Evolutionary conservation across 305 asterid species (phyloP).

Genomic region (Fraxinus sp.): DNA sequence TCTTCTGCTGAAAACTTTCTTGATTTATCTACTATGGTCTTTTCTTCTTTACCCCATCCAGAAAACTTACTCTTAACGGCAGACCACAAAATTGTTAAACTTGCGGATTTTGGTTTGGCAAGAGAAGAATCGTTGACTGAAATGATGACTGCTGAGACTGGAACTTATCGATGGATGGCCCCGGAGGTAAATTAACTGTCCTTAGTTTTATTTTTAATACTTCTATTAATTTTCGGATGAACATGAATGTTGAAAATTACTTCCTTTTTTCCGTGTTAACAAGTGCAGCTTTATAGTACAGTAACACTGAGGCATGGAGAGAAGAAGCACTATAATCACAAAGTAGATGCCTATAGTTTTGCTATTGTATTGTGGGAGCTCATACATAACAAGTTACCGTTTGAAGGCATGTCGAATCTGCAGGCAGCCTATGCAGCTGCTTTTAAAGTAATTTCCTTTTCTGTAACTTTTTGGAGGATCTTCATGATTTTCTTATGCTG

Average conservation of each 20-base stretch:
- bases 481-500: background rate
- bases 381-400: slow-evolving; percentile 76
- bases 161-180: slow-evolving; percentile 99
- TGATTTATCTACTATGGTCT: background rate
- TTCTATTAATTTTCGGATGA: background rate
- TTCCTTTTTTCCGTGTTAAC: background rate
- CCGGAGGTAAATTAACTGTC: slow-evolving; percentile 65
- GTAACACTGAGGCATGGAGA: slow-evolving; percentile 93
- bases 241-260: background rate
- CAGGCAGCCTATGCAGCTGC: slow-evolving; percentile 99
- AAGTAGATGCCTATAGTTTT: slow-evolving; percentile 92
- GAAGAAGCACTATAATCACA: slow-evolving; percentile 93
- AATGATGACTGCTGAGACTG: slow-evolving; percentile 99
- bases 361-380: slow-evolving; percentile 98
- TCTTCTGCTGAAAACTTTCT: background rate
- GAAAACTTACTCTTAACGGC: slow-evolving; percentile 93
- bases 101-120: slow-evolving; percentile 97
- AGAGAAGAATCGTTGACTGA: slow-evolving; percentile 94
- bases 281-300: slow-evolving; percentile 81
- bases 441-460: slow-evolving; percentile 56
- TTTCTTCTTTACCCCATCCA: slow-evolving; percentile 21
- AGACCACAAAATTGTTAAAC: slow-evolving; percentile 80
- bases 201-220: background rate
- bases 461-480: background rate
- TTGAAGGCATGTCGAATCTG: slow-evolving; percentile 96